Evolutionary conservation across 2,329 filamentous ascomycete species (phyloP).

Genomic region (Zasmidium angulare): DNA sequence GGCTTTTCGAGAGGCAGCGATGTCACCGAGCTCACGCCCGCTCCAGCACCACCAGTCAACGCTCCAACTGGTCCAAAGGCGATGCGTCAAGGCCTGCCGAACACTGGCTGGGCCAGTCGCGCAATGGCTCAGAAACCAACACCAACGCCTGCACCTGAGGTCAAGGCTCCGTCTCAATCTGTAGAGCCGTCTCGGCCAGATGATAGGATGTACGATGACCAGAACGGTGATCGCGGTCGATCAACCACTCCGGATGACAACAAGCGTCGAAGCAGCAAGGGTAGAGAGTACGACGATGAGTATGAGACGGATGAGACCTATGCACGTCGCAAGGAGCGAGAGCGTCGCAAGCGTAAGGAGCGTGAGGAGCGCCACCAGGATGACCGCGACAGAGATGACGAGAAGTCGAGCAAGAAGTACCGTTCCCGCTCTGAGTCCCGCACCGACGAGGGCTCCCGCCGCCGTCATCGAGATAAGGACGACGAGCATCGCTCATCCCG

Average conservation of each 20-base stretch:
- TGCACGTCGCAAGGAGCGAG: constrained; percentile 34
- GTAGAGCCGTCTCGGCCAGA: constrained; percentile 11
- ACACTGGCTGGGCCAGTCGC: constrained; percentile 71
- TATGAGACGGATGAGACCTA: constrained; percentile 44
- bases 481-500: constrained; percentile 45
- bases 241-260: constrained; percentile 37
- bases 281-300: constrained; percentile 43
- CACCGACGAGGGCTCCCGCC: constrained; percentile 56
- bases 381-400: constrained; percentile 38
- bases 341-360: constrained; percentile 30
- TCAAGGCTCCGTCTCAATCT: constrained; percentile 12
- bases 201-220: constrained; percentile 14
- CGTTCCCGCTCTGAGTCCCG: constrained; percentile 66
- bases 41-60: constrained; percentile 38
- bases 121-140: constrained; percentile 39
- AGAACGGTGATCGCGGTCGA: constrained; percentile 23
- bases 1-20: constrained; percentile 29
- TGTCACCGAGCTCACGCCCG: constrained; percentile 28
- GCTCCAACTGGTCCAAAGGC: constrained; percentile 93
- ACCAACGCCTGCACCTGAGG: constrained; percentile 19
- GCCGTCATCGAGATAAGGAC: constrained; percentile 56
- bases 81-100: constrained; percentile 85
- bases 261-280: constrained; percentile 50
- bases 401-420: constrained; percentile 47
- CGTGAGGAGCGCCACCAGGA: constrained; percentile 51